A percentile compares a stretch with the other conserved stretches of the same genome.
These are phyloP conservation scores for Metrosideros polymorpha DNA, from an alignment of 441 rosid genomes.

Conservation along the genomic window DNA sequence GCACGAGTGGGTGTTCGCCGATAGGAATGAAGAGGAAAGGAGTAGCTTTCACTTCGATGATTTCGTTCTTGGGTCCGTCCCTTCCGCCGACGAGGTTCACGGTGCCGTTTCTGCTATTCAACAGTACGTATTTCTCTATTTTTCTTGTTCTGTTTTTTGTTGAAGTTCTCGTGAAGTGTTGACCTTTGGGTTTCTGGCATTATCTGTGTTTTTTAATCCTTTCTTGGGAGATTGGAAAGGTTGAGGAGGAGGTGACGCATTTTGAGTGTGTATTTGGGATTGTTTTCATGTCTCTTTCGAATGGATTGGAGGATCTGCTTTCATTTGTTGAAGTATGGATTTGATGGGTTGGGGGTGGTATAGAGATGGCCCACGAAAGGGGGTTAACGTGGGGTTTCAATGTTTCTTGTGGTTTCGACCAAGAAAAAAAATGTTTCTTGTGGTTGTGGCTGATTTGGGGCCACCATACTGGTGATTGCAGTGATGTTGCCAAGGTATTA, in stretches of 20 bases:
- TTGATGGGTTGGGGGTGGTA: not conserved
- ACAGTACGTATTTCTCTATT: not conserved
- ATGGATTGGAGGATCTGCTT: not conserved
- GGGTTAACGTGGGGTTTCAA: not conserved
- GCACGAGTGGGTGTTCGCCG: conserved; percentile 55
- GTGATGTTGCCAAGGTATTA: not conserved
- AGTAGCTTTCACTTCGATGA: conserved; percentile 21
- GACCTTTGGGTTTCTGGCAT: not conserved
- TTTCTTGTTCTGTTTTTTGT: not conserved
- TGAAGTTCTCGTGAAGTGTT: not conserved
- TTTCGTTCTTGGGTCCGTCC: conserved; percentile 17
- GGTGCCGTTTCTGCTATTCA: conserved; percentile 4
- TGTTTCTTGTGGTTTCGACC: not conserved
- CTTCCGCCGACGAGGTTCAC: conserved; percentile 6
- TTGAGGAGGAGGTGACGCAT: not conserved
- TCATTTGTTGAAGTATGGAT: not conserved
- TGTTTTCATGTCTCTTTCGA: not conserved
- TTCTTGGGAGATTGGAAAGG: not conserved
- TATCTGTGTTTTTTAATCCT: not conserved
- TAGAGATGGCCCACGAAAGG: not conserved
- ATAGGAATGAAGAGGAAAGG: conserved; percentile 28
- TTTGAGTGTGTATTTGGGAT: not conserved
- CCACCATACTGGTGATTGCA: not conserved
- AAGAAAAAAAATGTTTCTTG: not conserved
- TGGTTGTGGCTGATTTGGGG: not conserved